Evolutionary conservation across 768 basidiomycete species (phyloP).

Genomic region (Lactarius psammicola): DNA sequence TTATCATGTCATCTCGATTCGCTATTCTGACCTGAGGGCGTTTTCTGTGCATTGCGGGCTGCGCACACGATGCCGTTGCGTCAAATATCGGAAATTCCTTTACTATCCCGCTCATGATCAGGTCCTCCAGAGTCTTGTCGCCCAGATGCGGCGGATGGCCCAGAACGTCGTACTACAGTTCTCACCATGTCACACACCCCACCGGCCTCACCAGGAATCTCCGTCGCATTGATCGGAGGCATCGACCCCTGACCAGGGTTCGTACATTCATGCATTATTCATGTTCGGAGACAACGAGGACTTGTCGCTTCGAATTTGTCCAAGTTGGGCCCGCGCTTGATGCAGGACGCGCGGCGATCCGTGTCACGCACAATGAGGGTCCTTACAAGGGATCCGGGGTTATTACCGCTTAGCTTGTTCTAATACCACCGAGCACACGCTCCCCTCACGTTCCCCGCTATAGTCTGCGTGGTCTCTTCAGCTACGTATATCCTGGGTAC

Average conservation of each 20-base stretch:
- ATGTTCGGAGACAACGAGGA: not conserved
- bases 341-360: not conserved
- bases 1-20: not conserved
- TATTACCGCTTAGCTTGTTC: not conserved
- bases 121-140: not conserved
- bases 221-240: not conserved
- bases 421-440: not conserved
- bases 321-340: not conserved
- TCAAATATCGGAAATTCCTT: not conserved
- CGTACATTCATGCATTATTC: too few species aligned
- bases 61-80: not conserved
- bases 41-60: not conserved
- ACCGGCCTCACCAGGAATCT: not conserved
- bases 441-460: not conserved
- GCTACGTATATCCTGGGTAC: not conserved
- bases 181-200: not conserved
- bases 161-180: not conserved
- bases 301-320: not conserved
- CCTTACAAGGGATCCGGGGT: not conserved
- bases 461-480: not conserved
- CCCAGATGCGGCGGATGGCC: not conserved
- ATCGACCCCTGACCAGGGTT: not conserved
- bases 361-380: not conserved
- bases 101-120: not conserved
- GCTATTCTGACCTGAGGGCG: not conserved